A percentile compares a stretch with the other conserved stretches of the same genome.
Conservation (phyloP, 768 basidiomycete species). For the Tulasnella sp. region DNA sequence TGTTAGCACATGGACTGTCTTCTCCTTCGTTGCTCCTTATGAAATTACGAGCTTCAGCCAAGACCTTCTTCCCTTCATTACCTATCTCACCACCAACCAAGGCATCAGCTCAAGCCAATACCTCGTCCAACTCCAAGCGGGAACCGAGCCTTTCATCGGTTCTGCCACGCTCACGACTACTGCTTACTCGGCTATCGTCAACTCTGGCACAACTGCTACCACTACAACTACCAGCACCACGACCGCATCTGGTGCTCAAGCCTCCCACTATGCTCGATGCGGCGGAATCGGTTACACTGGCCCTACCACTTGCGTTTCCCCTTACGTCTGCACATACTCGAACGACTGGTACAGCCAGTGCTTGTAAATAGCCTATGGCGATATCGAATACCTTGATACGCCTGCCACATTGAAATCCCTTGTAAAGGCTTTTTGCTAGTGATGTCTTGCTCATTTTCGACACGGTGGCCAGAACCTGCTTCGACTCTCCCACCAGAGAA, state of each 20-base stretch:
- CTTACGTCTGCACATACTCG: conserved; percentile 19
- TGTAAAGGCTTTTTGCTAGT: too few relatives aligned
- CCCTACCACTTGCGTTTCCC: conserved; percentile 8
- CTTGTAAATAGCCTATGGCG: background rate
- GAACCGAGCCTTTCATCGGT: conserved; percentile 47
- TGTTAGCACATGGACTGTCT: conserved; percentile 16
- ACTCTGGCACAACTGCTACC: background rate
- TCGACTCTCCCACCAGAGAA: too few relatives aligned
- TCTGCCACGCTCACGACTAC: background rate
- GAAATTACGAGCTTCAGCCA: conserved; percentile 17
- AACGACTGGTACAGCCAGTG: conserved; percentile 15
- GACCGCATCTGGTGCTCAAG: background rate
- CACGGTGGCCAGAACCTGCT: too few relatives aligned
- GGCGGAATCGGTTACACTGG: conserved; percentile 10
- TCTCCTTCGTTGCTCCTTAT: background rate
- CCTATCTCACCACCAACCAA: conserved; percentile 52
- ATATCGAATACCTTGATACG: background rate
- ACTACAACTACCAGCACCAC: background rate
- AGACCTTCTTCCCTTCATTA: conserved; percentile 13
- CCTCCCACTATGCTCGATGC: background rate
- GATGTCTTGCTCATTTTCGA: too few relatives aligned
- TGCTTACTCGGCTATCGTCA: background rate
- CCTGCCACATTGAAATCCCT: too few relatives aligned
- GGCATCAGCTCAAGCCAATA: conserved; percentile 51
- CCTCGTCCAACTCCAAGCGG: conserved; percentile 56